A percentile compares a stretch with the other conserved stretches of the same genome.
Conservation (phyloP, 805 yeast genomes). For the Saccharomycopsis oosterbeekiorum region DNA sequence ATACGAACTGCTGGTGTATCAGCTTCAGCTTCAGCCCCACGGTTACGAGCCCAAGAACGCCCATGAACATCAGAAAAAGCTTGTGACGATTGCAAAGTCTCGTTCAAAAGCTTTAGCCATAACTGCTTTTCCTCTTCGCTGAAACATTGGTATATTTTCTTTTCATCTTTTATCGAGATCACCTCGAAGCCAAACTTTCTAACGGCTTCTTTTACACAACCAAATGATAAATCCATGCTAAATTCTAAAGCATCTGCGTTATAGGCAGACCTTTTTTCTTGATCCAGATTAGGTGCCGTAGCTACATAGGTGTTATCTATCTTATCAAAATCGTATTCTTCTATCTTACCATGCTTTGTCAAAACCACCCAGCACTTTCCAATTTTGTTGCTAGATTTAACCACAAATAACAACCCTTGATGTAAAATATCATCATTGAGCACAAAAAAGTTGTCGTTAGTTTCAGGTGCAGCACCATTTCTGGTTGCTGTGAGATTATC, state of each 20-base stretch:
- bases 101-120: conserved; percentile 57
- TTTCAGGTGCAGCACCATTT: not conserved
- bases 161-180: conserved; percentile 54
- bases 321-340: not conserved
- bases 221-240: conserved; percentile 63
- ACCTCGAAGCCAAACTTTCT: conserved; percentile 61
- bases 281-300: not conserved
- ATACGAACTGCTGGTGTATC: not conserved
- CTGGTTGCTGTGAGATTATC: not conserved
- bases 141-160: conserved; percentile 67
- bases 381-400: not conserved
- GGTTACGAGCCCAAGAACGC: not conserved
- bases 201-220: conserved; percentile 35
- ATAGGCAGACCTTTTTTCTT: not conserved
- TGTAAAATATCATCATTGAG: not conserved
- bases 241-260: conserved; percentile 14
- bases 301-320: not conserved
- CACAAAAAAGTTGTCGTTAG: not conserved
- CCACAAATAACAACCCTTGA: not conserved
- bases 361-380: not conserved
- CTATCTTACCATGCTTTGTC: not conserved
- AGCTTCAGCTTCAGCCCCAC: not conserved
- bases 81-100: conserved; percentile 1
- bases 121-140: conserved; percentile 53
- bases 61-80: not conserved